These are phyloP conservation scores for Kodamaea derodonti DNA, from an alignment of 1,139 yeast genomes.

Conservation along the genomic window DNA sequence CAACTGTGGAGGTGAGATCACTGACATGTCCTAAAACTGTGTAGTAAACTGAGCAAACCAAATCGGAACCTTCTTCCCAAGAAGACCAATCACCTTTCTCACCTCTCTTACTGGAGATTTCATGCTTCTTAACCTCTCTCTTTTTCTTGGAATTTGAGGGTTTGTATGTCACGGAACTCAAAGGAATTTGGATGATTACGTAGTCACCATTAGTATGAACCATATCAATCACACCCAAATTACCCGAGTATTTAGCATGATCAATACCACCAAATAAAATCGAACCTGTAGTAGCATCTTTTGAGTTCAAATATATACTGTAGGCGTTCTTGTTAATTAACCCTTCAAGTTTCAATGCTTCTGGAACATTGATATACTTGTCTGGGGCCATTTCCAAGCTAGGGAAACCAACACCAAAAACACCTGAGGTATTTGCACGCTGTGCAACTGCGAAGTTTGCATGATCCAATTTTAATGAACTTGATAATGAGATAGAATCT, in stretches of 20 bases:
- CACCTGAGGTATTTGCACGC: constrained; percentile 49
- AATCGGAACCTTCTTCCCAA: not conserved
- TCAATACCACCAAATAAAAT: constrained; percentile 60
- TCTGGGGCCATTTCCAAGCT: constrained; percentile 12
- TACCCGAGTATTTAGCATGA: constrained; percentile 48
- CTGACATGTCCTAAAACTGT: not conserved
- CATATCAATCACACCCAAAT: constrained; percentile 24
- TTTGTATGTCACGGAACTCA: constrained; percentile 13
- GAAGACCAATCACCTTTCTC: not conserved
- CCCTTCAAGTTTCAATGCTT: constrained; percentile 23
- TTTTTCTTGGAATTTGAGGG: constrained; percentile 1
- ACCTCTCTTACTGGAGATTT: not conserved
- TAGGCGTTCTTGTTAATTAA: constrained; percentile 26
- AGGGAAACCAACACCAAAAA: constrained; percentile 54
- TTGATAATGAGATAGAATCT: constrained; percentile 34
- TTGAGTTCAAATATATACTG: constrained; percentile 42
- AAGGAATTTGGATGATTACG: constrained; percentile 20
- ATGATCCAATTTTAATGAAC: constrained; percentile 29
- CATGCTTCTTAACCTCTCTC: not conserved
- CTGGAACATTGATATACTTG: constrained; percentile 25
- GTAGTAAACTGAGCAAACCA: not conserved
- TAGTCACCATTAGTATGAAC: constrained; percentile 14
- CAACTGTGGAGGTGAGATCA: not conserved
- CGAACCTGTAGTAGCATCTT: constrained; percentile 40
- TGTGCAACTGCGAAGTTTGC: constrained; percentile 55